Conservation (phyloP, 331 rosid species). For the Quercus tomentella region DNA sequence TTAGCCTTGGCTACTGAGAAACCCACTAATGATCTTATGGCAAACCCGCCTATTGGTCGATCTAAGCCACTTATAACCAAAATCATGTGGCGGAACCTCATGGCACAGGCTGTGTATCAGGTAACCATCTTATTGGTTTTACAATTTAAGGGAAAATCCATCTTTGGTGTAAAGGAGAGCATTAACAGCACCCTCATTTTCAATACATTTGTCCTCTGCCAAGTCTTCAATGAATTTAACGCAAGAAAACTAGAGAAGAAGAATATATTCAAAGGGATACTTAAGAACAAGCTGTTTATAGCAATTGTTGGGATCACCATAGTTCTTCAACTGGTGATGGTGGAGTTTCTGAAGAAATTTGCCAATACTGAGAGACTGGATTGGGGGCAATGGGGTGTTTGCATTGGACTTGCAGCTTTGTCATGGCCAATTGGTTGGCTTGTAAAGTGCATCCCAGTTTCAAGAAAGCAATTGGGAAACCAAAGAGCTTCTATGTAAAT, state of each 20-base stretch:
- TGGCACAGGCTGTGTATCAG: slow-evolving; percentile 38
- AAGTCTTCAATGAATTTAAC: slow-evolving; percentile 41
- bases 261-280: slow-evolving; percentile 32
- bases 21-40: slow-evolving; percentile 38
- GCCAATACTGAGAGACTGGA: slow-evolving; percentile 34
- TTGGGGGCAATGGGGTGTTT: slow-evolving; percentile 40
- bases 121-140: slow-evolving; percentile 25
- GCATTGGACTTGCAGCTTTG: slow-evolving; percentile 34
- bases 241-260: slow-evolving; percentile 41
- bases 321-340: slow-evolving; percentile 37
- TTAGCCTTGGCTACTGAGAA: slow-evolving; percentile 39
- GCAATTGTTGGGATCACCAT: slow-evolving; percentile 29
- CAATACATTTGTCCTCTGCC: slow-evolving; percentile 38
- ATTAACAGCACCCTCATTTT: slow-evolving; percentile 36
- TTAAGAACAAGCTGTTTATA: slow-evolving; percentile 27
- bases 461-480: background rate
- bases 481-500: background rate
- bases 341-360: slow-evolving; percentile 36
- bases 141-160: slow-evolving; percentile 35
- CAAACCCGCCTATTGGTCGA: slow-evolving; percentile 20
- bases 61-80: slow-evolving; percentile 28
- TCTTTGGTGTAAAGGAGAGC: slow-evolving; percentile 27
- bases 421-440: slow-evolving; percentile 50
- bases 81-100: slow-evolving; percentile 45
- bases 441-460: slow-evolving; percentile 34